Evolutionary conservation across 352 stramenopile species (phyloP).

Genomic region (Phytophthora tentaculata): DNA sequence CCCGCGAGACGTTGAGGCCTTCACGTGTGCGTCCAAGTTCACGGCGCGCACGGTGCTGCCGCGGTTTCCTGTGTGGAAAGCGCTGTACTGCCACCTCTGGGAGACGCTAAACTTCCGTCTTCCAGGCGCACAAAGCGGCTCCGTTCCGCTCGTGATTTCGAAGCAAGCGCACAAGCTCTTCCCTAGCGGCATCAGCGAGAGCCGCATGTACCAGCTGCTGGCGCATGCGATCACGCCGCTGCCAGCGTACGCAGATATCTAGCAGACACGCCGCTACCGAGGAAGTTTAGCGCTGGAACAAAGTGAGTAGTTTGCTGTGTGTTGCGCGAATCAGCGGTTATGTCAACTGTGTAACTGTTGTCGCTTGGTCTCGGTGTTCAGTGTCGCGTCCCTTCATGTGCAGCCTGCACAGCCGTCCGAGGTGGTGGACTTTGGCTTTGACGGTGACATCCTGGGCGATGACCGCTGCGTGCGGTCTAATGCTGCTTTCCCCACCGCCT

Average conservation of each 20-base stretch:
- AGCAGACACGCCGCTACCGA: slow-evolving; percentile 37
- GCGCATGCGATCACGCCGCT: slow-evolving; percentile 37
- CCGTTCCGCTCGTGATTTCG: slow-evolving; percentile 22
- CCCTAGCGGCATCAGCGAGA: slow-evolving; percentile 28
- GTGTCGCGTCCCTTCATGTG: slow-evolving; percentile 34
- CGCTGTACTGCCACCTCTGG: slow-evolving; percentile 42
- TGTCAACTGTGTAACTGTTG: neutral
- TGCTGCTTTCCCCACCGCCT: slow-evolving; percentile 38
- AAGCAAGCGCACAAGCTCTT: slow-evolving; percentile 34
- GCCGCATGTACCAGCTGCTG: slow-evolving; percentile 42
- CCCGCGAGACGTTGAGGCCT: slow-evolving; percentile 42
- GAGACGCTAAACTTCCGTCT: slow-evolving; percentile 44
- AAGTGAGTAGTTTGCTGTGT: slow-evolving; percentile 22
- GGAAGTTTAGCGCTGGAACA: slow-evolving; percentile 34
- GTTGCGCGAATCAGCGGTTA: neutral
- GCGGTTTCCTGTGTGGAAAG: slow-evolving; percentile 41
- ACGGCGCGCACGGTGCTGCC: slow-evolving; percentile 32
- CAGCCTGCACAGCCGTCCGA: slow-evolving; percentile 17
- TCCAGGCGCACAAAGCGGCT: slow-evolving; percentile 16
- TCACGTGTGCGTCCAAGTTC: slow-evolving; percentile 43
- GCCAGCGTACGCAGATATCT: slow-evolving; percentile 42
- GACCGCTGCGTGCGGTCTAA: slow-evolving; percentile 44
- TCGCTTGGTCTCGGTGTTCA: slow-evolving; percentile 17
- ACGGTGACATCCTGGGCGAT: slow-evolving; percentile 41
- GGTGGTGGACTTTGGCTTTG: slow-evolving; percentile 37